These are phyloP conservation scores for Coelastrella sp. DNA, from an alignment of 139 green algal species.

Conservation along the genomic window DNA sequence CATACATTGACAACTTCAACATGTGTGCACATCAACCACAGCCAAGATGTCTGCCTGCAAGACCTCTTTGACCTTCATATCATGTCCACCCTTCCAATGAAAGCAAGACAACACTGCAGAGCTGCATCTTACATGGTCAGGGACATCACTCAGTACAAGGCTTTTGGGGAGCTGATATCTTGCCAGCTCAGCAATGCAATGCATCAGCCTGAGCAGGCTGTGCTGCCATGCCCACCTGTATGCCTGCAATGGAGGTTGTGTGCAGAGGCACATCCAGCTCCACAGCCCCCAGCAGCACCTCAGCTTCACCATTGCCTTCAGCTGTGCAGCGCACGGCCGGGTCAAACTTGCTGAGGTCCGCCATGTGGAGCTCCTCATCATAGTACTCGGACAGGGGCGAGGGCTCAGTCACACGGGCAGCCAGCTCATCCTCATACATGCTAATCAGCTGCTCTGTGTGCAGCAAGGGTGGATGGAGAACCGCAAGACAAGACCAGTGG, in stretches of 20 bases:
- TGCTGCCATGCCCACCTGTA: background rate
- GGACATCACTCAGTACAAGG: too few species aligned
- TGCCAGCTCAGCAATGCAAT: too few species aligned
- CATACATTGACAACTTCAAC: too few species aligned
- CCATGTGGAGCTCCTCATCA: slow-evolving; percentile 15
- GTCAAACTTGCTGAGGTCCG: slow-evolving; percentile 56
- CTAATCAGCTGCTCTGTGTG: slow-evolving; percentile 12
- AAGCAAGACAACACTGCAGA: too few species aligned
- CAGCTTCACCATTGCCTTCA: slow-evolving; percentile 52
- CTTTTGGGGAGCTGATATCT: background rate
- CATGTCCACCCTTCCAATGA: too few species aligned
- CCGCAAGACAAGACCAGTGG: too few species aligned
- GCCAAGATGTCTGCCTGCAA: too few species aligned
- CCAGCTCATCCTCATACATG: slow-evolving; percentile 8
- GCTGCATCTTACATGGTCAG: too few species aligned
- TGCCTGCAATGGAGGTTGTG: background rate
- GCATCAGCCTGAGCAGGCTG: too few species aligned
- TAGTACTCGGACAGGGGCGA: slow-evolving; percentile 23
- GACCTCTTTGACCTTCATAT: too few species aligned
- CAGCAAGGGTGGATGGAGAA: too few species aligned
- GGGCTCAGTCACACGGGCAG: background rate
- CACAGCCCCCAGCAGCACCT: slow-evolving; percentile 64
- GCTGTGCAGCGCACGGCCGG: slow-evolving; percentile 30
- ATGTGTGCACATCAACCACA: too few species aligned
- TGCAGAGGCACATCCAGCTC: slow-evolving; percentile 47